These are phyloP conservation scores for Rhynchospora pubera DNA, from an alignment of 176 grass and related monocot genomes.

Conservation along the genomic window DNA sequence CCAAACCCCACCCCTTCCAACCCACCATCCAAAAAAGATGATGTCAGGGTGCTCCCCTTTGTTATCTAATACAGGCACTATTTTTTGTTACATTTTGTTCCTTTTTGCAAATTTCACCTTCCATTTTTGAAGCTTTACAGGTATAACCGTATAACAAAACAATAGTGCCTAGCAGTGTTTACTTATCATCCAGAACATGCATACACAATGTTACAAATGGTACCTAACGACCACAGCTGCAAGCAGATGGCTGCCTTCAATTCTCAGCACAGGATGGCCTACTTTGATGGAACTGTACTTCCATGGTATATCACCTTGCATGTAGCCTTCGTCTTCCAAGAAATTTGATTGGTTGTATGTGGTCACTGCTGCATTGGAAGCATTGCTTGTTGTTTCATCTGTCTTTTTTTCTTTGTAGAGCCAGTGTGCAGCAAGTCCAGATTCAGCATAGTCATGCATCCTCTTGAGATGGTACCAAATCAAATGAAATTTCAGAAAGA, in stretches of 20 bases:
- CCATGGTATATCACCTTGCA: constrained; percentile 44
- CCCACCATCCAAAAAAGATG: no score
- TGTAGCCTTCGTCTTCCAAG: constrained; percentile 56
- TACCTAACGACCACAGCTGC: constrained; percentile 88
- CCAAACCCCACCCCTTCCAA: no score
- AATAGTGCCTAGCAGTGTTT: background rate
- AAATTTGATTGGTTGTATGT: constrained; percentile 47
- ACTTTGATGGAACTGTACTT: constrained; percentile 83
- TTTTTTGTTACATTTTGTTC: background rate
- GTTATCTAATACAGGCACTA: no score
- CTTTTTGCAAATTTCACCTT: background rate
- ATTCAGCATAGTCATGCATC: constrained; percentile 95
- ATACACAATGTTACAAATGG: constrained; percentile 6
- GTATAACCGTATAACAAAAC: background rate
- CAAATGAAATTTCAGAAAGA: background rate
- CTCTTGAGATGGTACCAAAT: constrained; percentile 37
- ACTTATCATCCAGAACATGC: background rate
- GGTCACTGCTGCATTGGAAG: constrained; percentile 37
- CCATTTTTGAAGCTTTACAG: background rate
- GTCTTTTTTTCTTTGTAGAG: constrained; percentile 88
- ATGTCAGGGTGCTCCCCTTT: no score
- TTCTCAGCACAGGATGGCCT: constrained; percentile 79
- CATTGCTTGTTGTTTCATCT: constrained; percentile 32
- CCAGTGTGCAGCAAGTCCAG: constrained; percentile 94
- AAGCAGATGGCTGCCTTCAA: constrained; percentile 85